These are phyloP conservation scores for Singerocomus rubriflavus DNA, from an alignment of 1,284 basidiomycete species.

Conservation along the genomic window DNA sequence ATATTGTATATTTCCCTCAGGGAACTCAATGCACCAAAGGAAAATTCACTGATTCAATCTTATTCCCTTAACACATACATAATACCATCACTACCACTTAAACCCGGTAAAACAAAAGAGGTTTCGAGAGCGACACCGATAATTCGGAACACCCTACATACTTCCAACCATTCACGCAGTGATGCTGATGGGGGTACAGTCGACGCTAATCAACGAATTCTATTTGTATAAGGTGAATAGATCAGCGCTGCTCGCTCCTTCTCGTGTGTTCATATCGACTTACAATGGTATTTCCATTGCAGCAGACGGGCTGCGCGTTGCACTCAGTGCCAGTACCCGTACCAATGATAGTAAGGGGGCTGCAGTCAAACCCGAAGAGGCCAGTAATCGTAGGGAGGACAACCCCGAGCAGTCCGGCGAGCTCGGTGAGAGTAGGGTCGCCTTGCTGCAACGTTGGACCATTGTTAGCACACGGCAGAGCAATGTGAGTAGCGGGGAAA, in stretches of 20 bases:
- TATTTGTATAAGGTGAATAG: background rate
- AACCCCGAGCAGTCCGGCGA: background rate
- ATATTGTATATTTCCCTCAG: no score
- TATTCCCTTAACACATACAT: background rate
- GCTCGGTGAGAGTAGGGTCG: background rate
- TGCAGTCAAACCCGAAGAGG: slow-evolving; percentile 8
- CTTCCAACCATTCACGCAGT: background rate
- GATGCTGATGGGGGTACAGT: slow-evolving; percentile 14
- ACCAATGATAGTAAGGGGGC: background rate
- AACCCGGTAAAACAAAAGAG: background rate
- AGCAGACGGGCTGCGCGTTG: slow-evolving; percentile 15
- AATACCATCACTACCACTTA: background rate
- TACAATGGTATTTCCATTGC: slow-evolving; percentile 12
- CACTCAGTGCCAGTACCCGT: background rate
- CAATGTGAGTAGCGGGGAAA: no score
- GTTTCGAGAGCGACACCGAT: background rate
- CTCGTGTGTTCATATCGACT: background rate
- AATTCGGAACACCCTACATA: background rate
- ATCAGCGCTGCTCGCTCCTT: background rate
- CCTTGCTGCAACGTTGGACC: background rate
- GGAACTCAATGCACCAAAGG: no score
- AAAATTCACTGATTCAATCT: background rate
- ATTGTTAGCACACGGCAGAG: background rate
- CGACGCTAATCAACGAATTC: slow-evolving; percentile 15
- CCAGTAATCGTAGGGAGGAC: background rate